Percentiles rank a stretch among this genome's conserved stretches.
Conservation (phyloP, 2,329 filamentous ascomycete genomes). For the Cytospora leucostoma region DNA sequence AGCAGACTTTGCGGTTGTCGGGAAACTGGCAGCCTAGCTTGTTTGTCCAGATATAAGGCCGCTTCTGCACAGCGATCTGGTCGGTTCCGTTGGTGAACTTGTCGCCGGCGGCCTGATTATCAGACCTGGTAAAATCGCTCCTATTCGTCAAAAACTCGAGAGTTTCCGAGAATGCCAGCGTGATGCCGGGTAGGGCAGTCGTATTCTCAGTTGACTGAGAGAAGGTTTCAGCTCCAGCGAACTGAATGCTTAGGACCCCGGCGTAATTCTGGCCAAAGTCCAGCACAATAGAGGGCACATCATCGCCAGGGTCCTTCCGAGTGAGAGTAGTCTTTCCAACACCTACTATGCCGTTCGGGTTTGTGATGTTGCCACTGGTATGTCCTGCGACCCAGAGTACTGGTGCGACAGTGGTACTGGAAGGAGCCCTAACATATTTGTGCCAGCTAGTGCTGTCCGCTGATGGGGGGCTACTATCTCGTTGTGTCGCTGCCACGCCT, state of each 20-base stretch:
- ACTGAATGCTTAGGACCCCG: constrained; percentile 46
- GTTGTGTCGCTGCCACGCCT: constrained; percentile 1
- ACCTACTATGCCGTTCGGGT: constrained; percentile 40
- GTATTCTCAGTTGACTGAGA: constrained; percentile 28
- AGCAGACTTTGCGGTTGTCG: constrained; percentile 46
- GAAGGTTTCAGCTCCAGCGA: constrained; percentile 39
- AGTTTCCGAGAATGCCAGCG: constrained; percentile 52
- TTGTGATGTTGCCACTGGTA: constrained; percentile 42
- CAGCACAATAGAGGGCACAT: constrained; percentile 44
- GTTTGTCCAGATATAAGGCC: constrained; percentile 48
- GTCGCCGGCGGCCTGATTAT: constrained; percentile 40
- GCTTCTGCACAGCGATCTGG: constrained; percentile 48
- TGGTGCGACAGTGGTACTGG: constrained; percentile 19
- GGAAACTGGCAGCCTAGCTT: constrained; percentile 44
- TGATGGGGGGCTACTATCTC: not conserved
- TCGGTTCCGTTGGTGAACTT: constrained; percentile 49
- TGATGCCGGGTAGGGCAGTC: constrained; percentile 42
- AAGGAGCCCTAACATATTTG: constrained; percentile 27
- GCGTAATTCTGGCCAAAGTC: constrained; percentile 53
- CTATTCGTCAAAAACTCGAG: constrained; percentile 45
- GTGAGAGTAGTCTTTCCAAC: constrained; percentile 38
- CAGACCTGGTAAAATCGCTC: constrained; percentile 52
- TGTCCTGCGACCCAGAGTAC: constrained; percentile 28
- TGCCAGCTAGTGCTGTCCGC: constrained; percentile 19
- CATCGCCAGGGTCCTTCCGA: constrained; percentile 28